Evolutionary conservation across 768 basidiomycete species (phyloP).

Genomic region (Boletus bicolor): DNA sequence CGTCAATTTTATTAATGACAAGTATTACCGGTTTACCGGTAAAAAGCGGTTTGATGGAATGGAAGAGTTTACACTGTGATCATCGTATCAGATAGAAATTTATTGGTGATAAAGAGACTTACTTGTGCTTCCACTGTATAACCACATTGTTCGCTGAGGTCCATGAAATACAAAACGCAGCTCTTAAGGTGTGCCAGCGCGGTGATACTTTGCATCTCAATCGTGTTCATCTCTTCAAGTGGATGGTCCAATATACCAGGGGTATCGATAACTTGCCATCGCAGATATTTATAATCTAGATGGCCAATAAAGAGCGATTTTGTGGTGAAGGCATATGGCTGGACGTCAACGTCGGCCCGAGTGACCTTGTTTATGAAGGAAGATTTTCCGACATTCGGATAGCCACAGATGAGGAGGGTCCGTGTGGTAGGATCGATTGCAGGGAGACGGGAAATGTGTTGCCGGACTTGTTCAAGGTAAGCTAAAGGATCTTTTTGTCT

Average conservation of each 20-base stretch:
- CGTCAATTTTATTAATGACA: constrained; percentile 98
- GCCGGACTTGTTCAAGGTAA: constrained; percentile 98
- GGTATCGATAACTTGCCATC: constrained; percentile 99
- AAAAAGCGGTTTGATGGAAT: constrained; percentile 98
- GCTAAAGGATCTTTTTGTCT: constrained; percentile 98
- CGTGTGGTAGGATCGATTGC: constrained; percentile 98
- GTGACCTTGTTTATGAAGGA: constrained; percentile 99
- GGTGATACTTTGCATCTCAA: constrained; percentile 99
- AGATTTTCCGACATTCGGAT: constrained; percentile 99
- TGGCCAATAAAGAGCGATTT: constrained; percentile 98
- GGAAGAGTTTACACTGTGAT: constrained; percentile 90
- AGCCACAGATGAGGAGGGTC: constrained; percentile 96
- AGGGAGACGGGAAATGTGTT: constrained; percentile 98
- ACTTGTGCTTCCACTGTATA: constrained; percentile 97
- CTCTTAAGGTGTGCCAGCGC: constrained; percentile 94
- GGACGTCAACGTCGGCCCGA: constrained; percentile 97
- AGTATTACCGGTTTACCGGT: constrained; percentile 88
- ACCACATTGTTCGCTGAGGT: constrained; percentile 96
- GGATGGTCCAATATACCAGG: constrained; percentile 98
- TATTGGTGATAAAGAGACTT: constrained; percentile 20
- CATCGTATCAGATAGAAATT: neutral
- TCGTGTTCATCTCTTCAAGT: constrained; percentile 99
- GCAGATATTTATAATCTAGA: constrained; percentile 97
- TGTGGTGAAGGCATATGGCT: constrained; percentile 99
- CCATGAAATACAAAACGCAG: constrained; percentile 98